phyloP scores from a whole-genome alignment of 192 early-diverging fungal genomes.

The Backusella morwellensis region DNA sequence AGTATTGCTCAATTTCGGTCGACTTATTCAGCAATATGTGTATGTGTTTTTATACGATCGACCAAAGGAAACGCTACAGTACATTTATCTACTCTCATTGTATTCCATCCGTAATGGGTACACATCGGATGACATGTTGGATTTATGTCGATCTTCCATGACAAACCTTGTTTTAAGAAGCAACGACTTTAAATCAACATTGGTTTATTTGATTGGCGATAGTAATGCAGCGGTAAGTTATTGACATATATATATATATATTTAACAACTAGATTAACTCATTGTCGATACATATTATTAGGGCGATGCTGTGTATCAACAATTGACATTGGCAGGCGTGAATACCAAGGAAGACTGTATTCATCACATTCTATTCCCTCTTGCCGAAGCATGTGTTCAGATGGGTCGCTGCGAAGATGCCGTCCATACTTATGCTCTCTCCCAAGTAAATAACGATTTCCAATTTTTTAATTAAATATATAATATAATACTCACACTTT shows the following conservation, averaged over 20 bases:
- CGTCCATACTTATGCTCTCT: constrained; percentile 74
- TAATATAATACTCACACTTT: not conserved
- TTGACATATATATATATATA: not conserved
- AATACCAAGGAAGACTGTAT: constrained; percentile 58
- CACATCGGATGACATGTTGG: constrained; percentile 46
- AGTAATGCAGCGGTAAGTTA: constrained; percentile 30
- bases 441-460: constrained; percentile 34
- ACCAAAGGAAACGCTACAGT: constrained; percentile 58
- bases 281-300: not conserved
- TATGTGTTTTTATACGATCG: constrained; percentile 21
- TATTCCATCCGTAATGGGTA: constrained; percentile 42
- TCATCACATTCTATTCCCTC: constrained; percentile 57
- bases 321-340: constrained; percentile 61
- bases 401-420: constrained; percentile 72
- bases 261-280: not conserved
- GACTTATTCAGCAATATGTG: constrained; percentile 41
- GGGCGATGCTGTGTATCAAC: constrained; percentile 67
- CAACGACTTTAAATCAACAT: constrained; percentile 54
- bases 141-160: constrained; percentile 49
- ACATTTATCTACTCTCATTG: constrained; percentile 58
- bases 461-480: no score
- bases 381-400: constrained; percentile 70
- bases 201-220: constrained; percentile 37
- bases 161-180: constrained; percentile 61
- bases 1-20: constrained; percentile 49